These are phyloP conservation scores for Pelargonium australe DNA, from an alignment of 441 rosid species.

Conservation along the genomic window DNA sequence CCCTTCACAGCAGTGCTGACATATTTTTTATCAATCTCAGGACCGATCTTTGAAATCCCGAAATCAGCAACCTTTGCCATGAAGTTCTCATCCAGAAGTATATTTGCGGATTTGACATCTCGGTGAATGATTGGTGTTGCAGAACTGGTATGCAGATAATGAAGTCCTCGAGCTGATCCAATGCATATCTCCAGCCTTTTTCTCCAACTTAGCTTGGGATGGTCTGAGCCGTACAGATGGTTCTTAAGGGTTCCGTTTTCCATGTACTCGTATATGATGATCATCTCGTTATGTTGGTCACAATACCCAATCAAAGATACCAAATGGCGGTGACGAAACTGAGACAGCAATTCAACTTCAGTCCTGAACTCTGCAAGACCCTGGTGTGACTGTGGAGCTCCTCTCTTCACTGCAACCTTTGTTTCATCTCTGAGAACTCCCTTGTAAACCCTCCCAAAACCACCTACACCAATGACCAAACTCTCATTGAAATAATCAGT, in stretches of 20 bases:
- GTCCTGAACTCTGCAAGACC: constrained; percentile 25
- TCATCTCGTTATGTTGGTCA: constrained; percentile 23
- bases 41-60: constrained; percentile 23
- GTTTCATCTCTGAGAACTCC: constrained; percentile 19
- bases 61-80: constrained; percentile 24
- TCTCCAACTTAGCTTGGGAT: constrained; percentile 18
- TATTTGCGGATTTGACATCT: constrained; percentile 24
- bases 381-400: constrained; percentile 21
- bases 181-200: constrained; percentile 23
- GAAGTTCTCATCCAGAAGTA: constrained; percentile 21
- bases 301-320: constrained; percentile 26
- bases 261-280: constrained; percentile 25
- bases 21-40: constrained; percentile 19
- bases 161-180: constrained; percentile 27
- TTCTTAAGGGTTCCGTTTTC: constrained; percentile 19
- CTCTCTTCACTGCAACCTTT: constrained; percentile 21
- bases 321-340: constrained; percentile 21
- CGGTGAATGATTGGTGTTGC: constrained; percentile 22
- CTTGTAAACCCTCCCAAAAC: constrained; percentile 23
- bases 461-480: constrained; percentile 18
- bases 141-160: constrained; percentile 25
- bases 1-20: constrained; percentile 31
- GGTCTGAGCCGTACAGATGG: constrained; percentile 18
- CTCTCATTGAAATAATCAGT: constrained; percentile 22
- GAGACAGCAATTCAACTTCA: constrained; percentile 24